Base-by-base conservation (phyloP, 1,284 basidiomycete species). In the Ustilago esculenta region DNA sequence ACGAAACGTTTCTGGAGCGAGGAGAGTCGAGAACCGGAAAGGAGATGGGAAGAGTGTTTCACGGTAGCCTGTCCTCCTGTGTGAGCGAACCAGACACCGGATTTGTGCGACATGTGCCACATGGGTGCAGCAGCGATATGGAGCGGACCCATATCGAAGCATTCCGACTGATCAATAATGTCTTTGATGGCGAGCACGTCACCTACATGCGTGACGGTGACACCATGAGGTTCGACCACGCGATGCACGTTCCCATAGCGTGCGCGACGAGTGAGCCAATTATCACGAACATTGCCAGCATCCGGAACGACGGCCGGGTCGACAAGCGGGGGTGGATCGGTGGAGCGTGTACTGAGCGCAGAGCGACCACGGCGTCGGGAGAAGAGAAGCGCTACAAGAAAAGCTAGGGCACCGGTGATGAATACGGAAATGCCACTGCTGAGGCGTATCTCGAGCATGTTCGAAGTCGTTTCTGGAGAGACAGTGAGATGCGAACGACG, bases 131-230 rank as follows among this genome's bases (percentile, higher is more conserved):
- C 34, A 8, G 21, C 21, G 7, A 37, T 23, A n/a, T 61, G 58
- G 6, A 61, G 34, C 5, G 17, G 23, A 1, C 33, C 27, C 8
- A 61, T 36, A 20, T 44, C 35, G 35, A 61, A 61, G 3, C 4
- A 3, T 0, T 40, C 41, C 7, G 52, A 41, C 18, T 29, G 25
- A 11, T 55, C 51, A 23, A 52, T 42, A 4, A 61, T 24, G 42
- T 61, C 51, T 27, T 61, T 54, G 48, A 58, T 41, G 7, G 48
- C 21, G 12, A 51, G 43, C 1, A 44, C 17, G 27, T 58, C 49
- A 36, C 48, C 48, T 24, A 58, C 15, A 21, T 51, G 47, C 6
- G 37, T 35, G 24, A 20, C 42, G 37, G 15, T 32, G 35, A 21
- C 32, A 10, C 43, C 43, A 32, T 35, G 25, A 8, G 56, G 43